Evolutionary conservation across 2,329 filamentous ascomycete species (phyloP).

Genomic region (Pseudogymnoascus pannorum): DNA sequence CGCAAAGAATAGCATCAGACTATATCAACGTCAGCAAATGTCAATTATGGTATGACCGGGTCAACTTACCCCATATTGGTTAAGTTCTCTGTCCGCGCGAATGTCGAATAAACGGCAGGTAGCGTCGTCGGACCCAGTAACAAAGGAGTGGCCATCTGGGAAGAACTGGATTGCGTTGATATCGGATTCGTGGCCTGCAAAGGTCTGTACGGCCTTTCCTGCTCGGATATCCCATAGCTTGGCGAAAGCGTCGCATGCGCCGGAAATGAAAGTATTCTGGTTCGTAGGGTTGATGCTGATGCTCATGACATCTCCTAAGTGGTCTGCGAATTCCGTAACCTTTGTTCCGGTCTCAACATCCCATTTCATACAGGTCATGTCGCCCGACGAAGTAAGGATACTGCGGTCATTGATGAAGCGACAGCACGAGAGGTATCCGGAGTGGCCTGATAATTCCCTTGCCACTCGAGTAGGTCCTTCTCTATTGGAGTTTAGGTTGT

Average conservation of each 20-base stretch:
- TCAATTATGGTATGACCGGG: not conserved
- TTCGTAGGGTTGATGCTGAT: conserved; percentile 99
- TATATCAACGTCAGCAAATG: conserved; percentile 32
- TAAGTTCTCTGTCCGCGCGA: conserved; percentile 76
- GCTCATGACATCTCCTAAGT: conserved; percentile 98
- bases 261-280: conserved; percentile 99
- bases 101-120: conserved; percentile 98
- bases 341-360: conserved; percentile 97
- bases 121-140: conserved; percentile 94
- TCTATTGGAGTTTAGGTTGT: conserved; percentile 89
- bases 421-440: conserved; percentile 95
- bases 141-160: conserved; percentile 96
- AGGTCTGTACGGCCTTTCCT: conserved; percentile 96
- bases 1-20: conserved; percentile 96
- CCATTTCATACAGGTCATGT: conserved; percentile 99
- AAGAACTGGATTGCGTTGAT: conserved; percentile 99
- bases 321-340: conserved; percentile 96
- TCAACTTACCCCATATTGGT: conserved; percentile 57
- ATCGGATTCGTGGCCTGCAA: conserved; percentile 95
- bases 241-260: conserved; percentile 95
- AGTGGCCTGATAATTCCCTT: conserved; percentile 91
- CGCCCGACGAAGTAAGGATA: conserved; percentile 94
- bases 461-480: conserved; percentile 97
- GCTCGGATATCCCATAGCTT: conserved; percentile 99
- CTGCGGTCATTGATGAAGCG: conserved; percentile 97